Percentiles rank a stretch among this genome's conserved stretches.
Evolutionary conservation across 2,329 filamentous ascomycete species (phyloP).

Genomic region (Aureobasidium uvarum): DNA sequence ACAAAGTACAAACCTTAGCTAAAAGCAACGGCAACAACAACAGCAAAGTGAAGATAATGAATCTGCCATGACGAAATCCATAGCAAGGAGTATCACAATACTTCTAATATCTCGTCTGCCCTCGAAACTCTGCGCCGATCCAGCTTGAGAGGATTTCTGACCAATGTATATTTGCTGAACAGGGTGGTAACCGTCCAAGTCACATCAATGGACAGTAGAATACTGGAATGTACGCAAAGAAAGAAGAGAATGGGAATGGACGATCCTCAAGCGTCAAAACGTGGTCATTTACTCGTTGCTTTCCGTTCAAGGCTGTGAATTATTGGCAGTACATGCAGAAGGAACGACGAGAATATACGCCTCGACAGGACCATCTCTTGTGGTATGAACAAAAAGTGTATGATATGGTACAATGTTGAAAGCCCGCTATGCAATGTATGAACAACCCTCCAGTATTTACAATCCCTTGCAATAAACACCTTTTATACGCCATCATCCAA

Average conservation of each 20-base stretch:
- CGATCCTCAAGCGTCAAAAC: not conserved
- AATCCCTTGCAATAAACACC: not conserved
- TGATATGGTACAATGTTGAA: not conserved
- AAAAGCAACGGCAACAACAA: no score
- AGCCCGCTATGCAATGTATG: constrained; percentile 6
- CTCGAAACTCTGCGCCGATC: no score
- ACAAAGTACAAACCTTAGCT: no score
- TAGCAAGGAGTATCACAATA: no score
- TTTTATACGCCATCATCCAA: not conserved
- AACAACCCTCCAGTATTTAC: not conserved
- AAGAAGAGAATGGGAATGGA: not conserved
- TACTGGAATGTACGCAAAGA: no score
- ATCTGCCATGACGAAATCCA: no score
- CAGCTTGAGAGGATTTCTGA: no score
- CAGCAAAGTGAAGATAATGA: no score
- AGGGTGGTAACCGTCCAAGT: no score
- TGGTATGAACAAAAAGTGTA: not conserved
- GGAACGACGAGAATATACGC: not conserved
- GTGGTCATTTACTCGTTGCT: not conserved
- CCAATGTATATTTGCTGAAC: no score
- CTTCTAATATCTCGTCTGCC: no score
- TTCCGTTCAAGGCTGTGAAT: not conserved
- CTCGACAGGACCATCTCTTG: not conserved
- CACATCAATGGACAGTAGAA: no score
- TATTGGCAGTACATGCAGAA: not conserved